Conservation (phyloP, 1,139 yeast species). For the Ogataea hybrid region DNA sequence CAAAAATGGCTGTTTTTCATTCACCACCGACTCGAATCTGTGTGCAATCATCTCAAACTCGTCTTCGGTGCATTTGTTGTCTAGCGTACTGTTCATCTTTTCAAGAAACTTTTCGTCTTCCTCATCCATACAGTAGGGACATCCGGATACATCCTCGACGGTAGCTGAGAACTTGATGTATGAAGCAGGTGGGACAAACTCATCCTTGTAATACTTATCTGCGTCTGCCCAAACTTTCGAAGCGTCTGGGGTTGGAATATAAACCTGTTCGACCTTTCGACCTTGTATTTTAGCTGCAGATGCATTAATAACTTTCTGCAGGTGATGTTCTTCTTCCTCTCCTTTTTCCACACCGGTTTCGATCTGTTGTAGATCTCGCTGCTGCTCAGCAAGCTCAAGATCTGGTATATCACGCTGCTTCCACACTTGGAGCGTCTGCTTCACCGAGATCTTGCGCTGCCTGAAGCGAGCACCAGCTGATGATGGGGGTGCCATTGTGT, state of each 20-base stretch:
- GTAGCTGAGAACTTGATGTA: slow-evolving; percentile 92
- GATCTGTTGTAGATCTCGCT: slow-evolving; percentile 82
- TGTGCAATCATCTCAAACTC: slow-evolving; percentile 84
- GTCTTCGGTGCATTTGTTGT: slow-evolving; percentile 58
- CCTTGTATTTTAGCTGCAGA: slow-evolving; percentile 60
- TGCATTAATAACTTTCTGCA: slow-evolving; percentile 85
- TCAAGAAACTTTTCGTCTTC: slow-evolving; percentile 68
- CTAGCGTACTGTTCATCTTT: slow-evolving; percentile 39
- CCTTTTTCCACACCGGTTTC: slow-evolving; percentile 99
- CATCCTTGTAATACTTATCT: slow-evolving; percentile 62
- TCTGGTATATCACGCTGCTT: slow-evolving; percentile 80
- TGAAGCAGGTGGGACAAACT: slow-evolving; percentile 69
- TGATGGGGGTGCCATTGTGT: slow-evolving; percentile 29
- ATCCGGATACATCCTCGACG: slow-evolving; percentile 89
- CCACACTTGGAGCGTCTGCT: slow-evolving; percentile 78
- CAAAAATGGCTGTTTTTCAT: slow-evolving; percentile 84
- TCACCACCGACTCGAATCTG: slow-evolving; percentile 69
- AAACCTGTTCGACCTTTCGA: slow-evolving; percentile 59
- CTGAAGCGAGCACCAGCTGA: slow-evolving; percentile 71
- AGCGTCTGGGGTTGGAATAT: slow-evolving; percentile 98
- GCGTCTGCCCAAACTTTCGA: slow-evolving; percentile 81
- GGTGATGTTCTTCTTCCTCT: slow-evolving; percentile 96
- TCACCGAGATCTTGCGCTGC: slow-evolving; percentile 87
- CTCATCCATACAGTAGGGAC: slow-evolving; percentile 89
- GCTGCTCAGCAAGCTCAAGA: slow-evolving; percentile 69